Percentiles rank a stretch among this genome's conserved stretches.
phyloP scores from a whole-genome alignment of 345 rosid species.

The Arabis hirsuta region DNA sequence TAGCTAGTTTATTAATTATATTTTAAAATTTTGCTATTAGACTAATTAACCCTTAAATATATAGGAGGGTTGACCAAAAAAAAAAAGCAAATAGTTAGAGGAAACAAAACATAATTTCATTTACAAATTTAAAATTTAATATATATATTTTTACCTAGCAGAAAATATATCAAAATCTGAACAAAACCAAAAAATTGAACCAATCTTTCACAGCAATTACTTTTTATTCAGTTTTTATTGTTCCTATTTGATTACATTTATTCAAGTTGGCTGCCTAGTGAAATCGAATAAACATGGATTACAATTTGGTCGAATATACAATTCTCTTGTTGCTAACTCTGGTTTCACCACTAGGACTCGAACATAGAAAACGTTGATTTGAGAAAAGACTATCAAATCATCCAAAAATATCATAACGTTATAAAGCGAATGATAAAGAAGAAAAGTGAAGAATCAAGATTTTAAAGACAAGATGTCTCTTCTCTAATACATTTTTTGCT shows the following conservation, averaged over 20 bases:
- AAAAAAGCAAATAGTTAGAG: too few species aligned
- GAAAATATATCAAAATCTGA: too few species aligned
- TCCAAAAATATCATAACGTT: conserved; percentile 13
- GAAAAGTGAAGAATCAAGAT: not conserved
- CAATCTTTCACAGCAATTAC: too few species aligned
- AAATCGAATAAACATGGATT: not conserved
- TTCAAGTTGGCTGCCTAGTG: not conserved
- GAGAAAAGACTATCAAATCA: not conserved
- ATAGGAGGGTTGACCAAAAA: too few species aligned
- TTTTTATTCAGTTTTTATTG: not conserved
- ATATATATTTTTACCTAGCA: too few species aligned
- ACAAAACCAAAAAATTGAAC: too few species aligned
- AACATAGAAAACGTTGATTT: conserved; percentile 4
- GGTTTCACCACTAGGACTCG: not conserved
- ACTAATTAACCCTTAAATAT: too few species aligned
- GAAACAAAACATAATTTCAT: too few species aligned
- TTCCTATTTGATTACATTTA: not conserved
- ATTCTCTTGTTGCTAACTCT: not conserved
- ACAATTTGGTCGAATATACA: conserved; percentile 2
- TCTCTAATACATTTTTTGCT: conserved; percentile 7
- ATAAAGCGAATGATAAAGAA: conserved; percentile 13
- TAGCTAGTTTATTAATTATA: too few species aligned
- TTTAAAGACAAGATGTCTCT: conserved; percentile 10
- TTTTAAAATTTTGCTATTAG: too few species aligned
- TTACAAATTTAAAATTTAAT: too few species aligned